phyloP scores from a whole-genome alignment of 495 filamentous ascomycete species.

The Lasiosphaeria hispida region DNA sequence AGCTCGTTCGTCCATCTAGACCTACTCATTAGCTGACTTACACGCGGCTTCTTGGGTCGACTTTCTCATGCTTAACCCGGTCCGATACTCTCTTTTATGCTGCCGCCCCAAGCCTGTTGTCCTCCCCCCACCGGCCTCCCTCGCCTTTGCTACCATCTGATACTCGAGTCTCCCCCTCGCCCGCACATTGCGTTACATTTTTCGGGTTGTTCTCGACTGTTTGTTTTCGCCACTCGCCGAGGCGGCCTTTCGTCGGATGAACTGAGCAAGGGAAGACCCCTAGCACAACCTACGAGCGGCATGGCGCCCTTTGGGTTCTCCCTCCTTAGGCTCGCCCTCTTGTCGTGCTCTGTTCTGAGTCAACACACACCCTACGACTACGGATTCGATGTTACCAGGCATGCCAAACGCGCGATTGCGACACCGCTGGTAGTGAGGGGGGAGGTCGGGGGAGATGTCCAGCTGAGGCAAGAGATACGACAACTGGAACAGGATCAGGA shows the following conservation, averaged over 20 bases:
- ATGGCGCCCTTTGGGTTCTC: conserved; percentile 14
- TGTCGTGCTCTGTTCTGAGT: conserved; percentile 6
- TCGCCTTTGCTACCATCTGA: background rate
- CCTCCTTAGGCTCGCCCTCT: conserved; percentile 7
- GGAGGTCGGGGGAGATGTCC: conserved; percentile 16
- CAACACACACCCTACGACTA: conserved; percentile 39
- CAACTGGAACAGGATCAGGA: conserved; percentile 55
- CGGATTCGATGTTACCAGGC: conserved; percentile 33
- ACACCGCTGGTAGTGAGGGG: conserved; percentile 23
- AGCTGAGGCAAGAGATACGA: conserved; percentile 49
- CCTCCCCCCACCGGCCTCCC: background rate
- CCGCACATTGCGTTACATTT: background rate
- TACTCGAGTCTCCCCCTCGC: background rate
- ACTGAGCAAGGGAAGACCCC: background rate
- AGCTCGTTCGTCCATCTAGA: background rate
- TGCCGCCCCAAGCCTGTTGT: background rate
- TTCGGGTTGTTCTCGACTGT: conserved; percentile 5
- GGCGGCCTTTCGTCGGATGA: conserved; percentile 8
- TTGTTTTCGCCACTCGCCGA: background rate
- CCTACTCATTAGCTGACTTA: background rate
- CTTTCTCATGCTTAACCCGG: background rate
- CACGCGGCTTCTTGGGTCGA: background rate
- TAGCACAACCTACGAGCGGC: background rate
- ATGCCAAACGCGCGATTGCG: conserved; percentile 25
- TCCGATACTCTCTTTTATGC: background rate